These are phyloP conservation scores for Lepidium africanum DNA, from an alignment of 345 rosid genomes.

Conservation along the genomic window DNA sequence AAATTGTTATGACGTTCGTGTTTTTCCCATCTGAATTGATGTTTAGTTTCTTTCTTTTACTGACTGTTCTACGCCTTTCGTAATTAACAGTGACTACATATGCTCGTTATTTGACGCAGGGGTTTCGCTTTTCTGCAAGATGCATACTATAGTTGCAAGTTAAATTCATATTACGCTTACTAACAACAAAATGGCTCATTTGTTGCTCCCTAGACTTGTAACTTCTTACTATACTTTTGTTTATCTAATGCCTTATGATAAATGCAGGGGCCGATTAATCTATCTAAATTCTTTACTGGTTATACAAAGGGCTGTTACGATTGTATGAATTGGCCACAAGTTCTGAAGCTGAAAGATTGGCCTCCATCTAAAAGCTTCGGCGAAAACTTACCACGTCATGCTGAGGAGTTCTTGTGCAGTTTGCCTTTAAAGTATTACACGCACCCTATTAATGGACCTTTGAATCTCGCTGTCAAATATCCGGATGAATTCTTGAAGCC, in stretches of 20 bases:
- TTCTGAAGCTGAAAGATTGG: conserved; percentile 80
- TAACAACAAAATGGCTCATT: background rate
- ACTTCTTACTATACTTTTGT: background rate
- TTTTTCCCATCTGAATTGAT: background rate
- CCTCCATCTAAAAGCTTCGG: conserved; percentile 57
- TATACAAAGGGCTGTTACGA: conserved; percentile 41
- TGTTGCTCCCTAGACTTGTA: background rate
- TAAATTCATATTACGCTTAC: background rate
- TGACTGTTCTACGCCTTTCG: background rate
- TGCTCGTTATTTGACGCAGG: background rate
- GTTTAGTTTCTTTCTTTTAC: background rate
- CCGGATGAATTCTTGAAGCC: conserved; percentile 51
- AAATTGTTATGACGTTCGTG: background rate
- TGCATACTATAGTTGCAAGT: background rate
- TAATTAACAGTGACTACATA: background rate
- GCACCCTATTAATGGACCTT: conserved; percentile 49
- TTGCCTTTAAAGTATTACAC: conserved; percentile 75
- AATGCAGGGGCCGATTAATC: conserved; percentile 46
- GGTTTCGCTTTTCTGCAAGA: background rate
- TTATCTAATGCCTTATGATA: background rate
- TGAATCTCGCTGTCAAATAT: conserved; percentile 55
- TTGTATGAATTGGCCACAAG: conserved; percentile 39
- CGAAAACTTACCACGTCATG: conserved; percentile 59
- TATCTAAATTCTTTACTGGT: conserved; percentile 49
- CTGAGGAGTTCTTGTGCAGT: conserved; percentile 50